Evolutionary conservation across 139 green algal genomes (phyloP).

Genomic region (Auxenochlorella pyrenoidosa): DNA sequence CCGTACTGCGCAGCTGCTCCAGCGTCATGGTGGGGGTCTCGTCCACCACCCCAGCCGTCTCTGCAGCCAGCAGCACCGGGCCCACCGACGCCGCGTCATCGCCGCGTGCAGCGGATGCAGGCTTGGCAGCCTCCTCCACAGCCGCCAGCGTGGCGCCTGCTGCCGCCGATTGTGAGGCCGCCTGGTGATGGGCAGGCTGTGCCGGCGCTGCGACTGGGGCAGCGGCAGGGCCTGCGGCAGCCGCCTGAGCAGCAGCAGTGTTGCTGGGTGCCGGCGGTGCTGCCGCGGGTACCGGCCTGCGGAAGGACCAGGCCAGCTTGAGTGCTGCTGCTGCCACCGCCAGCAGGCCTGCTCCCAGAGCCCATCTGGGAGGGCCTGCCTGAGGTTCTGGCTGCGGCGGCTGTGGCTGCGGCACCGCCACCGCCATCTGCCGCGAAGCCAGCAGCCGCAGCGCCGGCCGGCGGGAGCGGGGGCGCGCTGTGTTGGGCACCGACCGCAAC

Average conservation of each 20-base stretch:
- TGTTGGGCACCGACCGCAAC: no score
- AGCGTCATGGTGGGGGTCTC: constrained; percentile 28
- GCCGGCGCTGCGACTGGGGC: neutral
- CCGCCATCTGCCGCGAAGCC: neutral
- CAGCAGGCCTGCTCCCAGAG: neutral
- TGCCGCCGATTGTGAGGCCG: neutral
- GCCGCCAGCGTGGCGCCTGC: neutral
- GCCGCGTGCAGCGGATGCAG: neutral
- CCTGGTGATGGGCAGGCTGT: neutral
- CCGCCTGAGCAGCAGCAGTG: no score
- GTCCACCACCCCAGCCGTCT: constrained; percentile 22
- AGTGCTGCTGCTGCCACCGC: constrained; percentile 7
- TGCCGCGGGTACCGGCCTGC: neutral
- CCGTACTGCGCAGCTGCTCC: constrained; percentile 31
- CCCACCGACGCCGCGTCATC: neutral
- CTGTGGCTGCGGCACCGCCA: neutral
- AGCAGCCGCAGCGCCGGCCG: neutral
- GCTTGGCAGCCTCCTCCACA: neutral
- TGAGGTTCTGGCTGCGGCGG: neutral
- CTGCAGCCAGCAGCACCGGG: constrained; percentile 40
- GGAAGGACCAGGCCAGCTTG: constrained; percentile 2
- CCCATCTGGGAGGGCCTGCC: neutral
- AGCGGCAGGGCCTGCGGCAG: no score
- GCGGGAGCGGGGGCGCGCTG: neutral
- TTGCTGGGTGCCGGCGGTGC: neutral